Evolutionary conservation across 257 asterid genomes (phyloP).

Genomic region (Petunia secreta): DNA sequence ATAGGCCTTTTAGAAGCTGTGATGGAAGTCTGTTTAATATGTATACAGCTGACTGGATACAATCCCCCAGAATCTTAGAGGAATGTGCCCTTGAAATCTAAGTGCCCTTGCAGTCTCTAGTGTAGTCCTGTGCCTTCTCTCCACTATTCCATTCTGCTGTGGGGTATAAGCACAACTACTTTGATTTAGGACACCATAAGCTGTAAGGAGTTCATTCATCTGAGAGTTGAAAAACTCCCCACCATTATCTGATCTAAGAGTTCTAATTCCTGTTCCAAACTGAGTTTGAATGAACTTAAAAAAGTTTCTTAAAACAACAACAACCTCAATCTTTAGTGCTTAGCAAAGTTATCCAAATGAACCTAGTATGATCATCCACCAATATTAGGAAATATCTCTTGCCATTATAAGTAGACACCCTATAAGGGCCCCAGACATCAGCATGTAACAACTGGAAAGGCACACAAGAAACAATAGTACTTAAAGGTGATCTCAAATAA

Average conservation of each 20-base stretch:
- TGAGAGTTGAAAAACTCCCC: neutral
- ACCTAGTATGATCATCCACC: neutral
- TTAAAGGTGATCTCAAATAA: too few relatives aligned
- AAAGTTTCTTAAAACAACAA: neutral
- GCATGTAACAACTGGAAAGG: neutral
- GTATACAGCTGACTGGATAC: too few relatives aligned
- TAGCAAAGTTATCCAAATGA: neutral
- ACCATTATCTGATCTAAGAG: too few relatives aligned
- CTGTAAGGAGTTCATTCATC: too few relatives aligned
- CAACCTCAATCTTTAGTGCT: neutral
- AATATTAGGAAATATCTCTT: neutral
- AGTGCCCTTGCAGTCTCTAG: neutral
- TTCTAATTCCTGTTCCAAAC: neutral
- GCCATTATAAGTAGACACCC: neutral
- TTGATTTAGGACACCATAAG: neutral
- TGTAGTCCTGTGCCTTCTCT: neutral
- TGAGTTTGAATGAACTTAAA: neutral
- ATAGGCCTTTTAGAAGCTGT: too few relatives aligned
- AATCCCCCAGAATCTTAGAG: too few relatives aligned
- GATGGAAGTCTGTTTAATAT: too few relatives aligned
- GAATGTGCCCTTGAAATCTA: too few relatives aligned
- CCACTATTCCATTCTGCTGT: neutral
- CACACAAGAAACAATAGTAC: too few relatives aligned
- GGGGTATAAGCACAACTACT: too few relatives aligned
- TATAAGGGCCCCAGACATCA: neutral